Evolutionary conservation across 176 grass and related monocot genomes (phyloP).

Genomic region (Aegilops longissima): DNA sequence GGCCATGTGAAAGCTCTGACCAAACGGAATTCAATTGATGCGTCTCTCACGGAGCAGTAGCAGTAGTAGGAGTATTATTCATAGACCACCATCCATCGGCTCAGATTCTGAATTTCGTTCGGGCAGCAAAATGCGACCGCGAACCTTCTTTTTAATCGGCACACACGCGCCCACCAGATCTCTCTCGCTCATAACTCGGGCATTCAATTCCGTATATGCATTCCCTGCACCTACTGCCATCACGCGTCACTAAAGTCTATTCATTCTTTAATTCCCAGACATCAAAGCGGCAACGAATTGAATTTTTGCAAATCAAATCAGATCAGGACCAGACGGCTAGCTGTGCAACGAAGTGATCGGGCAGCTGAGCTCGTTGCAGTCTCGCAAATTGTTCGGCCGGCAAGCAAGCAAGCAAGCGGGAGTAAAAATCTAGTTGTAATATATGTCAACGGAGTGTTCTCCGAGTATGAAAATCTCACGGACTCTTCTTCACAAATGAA

Average conservation of each 20-base stretch:
- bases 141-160: slow-evolving; percentile 39
- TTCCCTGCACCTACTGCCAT: slow-evolving; percentile 28
- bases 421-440: neutral
- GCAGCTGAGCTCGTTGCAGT: neutral
- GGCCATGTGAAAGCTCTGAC: slow-evolving; percentile 57
- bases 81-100: neutral
- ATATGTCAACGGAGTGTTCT: slow-evolving; percentile 40
- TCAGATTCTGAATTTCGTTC: slow-evolving; percentile 11
- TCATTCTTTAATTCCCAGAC: slow-evolving; percentile 22
- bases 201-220: slow-evolving; percentile 31
- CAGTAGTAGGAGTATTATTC: neutral
- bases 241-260: neutral
- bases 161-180: neutral
- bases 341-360: slow-evolving; percentile 3
- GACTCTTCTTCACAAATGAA: slow-evolving; percentile 35
- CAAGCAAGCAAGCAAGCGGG: neutral
- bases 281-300: neutral
- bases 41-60: neutral
- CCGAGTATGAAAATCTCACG: slow-evolving; percentile 31
- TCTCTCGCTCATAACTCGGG: neutral
- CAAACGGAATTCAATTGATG: slow-evolving; percentile 46
- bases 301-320: neutral
- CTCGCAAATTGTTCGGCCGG: slow-evolving; percentile 32
- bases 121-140: slow-evolving; percentile 20
- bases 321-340: slow-evolving; percentile 14